Evolutionary conservation across 176 grass and related monocot genomes (phyloP).

Genomic region (Zoysia japonica): DNA sequence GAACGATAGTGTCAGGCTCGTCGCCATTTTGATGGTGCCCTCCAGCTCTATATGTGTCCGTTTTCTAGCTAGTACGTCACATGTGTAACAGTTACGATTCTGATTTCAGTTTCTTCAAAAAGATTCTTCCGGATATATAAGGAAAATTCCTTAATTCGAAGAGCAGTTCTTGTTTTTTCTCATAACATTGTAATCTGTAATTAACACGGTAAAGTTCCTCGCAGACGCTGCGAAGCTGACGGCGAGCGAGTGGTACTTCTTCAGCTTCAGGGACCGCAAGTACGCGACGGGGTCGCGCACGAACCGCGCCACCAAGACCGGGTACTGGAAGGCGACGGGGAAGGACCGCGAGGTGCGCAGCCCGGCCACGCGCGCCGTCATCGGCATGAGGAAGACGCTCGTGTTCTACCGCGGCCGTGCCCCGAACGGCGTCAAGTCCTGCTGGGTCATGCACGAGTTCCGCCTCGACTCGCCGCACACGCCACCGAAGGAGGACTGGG

Average conservation of each 20-base stretch:
- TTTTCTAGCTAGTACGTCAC: slow-evolving; percentile 47
- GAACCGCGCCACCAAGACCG: slow-evolving; percentile 80
- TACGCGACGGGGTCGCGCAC: slow-evolving; percentile 80
- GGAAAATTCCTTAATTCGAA: background rate
- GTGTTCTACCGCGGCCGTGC: slow-evolving; percentile 86
- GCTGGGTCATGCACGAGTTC: slow-evolving; percentile 95
- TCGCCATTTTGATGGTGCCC: slow-evolving; percentile 39
- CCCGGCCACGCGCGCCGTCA: slow-evolving; percentile 38
- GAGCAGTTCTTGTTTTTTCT: background rate
- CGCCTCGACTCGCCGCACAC: slow-evolving; percentile 68
- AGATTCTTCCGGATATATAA: background rate
- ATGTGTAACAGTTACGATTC: slow-evolving; percentile 44
- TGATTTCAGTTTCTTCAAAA: slow-evolving; percentile 29
- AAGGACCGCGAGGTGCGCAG: slow-evolving; percentile 68
- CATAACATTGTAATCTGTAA: too few species aligned
- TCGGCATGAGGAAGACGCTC: slow-evolving; percentile 92
- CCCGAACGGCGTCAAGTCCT: slow-evolving; percentile 71
- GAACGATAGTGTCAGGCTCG: slow-evolving; percentile 33
- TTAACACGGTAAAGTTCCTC: too few species aligned
- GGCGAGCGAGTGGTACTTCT: slow-evolving; percentile 93
- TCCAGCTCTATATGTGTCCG: slow-evolving; percentile 38
- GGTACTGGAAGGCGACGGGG: slow-evolving; percentile 90
- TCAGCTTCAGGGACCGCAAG: slow-evolving; percentile 90
- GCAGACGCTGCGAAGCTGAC: slow-evolving; percentile 76
- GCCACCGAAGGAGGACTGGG: slow-evolving; percentile 85